Conservation (phyloP, 2,329 filamentous ascomycete genomes). For the Plenodomus biglobosus region DNA sequence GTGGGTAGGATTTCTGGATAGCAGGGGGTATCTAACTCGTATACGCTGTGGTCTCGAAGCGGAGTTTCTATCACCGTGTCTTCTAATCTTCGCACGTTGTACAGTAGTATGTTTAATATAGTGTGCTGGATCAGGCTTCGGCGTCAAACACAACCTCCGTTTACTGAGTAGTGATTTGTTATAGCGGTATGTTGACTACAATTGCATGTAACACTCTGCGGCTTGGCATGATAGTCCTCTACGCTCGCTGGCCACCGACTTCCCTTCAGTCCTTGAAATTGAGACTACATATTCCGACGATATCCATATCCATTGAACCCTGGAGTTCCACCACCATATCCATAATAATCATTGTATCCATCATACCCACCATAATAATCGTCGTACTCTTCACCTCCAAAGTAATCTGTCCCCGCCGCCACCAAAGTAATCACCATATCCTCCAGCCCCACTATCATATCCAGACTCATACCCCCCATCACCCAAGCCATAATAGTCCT, state of each 20-base stretch:
- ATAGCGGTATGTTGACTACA: neutral
- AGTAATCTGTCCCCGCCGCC: no score
- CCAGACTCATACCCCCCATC: neutral
- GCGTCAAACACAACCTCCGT: conserved; percentile 12
- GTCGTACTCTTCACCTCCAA: neutral
- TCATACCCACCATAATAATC: neutral
- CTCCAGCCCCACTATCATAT: neutral
- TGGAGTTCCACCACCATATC: neutral
- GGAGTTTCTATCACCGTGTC: conserved; percentile 25
- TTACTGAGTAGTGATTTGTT: conserved; percentile 7
- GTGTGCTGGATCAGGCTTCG: conserved; percentile 13
- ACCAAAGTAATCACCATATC: neutral
- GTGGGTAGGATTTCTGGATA: conserved; percentile 26
- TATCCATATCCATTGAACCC: neutral
- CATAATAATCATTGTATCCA: neutral
- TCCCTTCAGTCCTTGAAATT: neutral
- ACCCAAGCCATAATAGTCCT: no score
- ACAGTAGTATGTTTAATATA: conserved; percentile 24
- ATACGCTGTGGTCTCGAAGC: conserved; percentile 19
- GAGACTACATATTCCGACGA: neutral
- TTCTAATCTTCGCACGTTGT: conserved; percentile 22
- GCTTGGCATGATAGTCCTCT: conserved; percentile 3
- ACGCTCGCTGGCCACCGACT: no score
- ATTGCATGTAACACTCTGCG: neutral
- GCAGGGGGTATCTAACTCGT: conserved; percentile 25